Evolutionary conservation across 2,329 filamentous ascomycete genomes (phyloP), one percentile per base, ranked within the genome.

Genomic region (Corynespora cassiicola): DNA sequence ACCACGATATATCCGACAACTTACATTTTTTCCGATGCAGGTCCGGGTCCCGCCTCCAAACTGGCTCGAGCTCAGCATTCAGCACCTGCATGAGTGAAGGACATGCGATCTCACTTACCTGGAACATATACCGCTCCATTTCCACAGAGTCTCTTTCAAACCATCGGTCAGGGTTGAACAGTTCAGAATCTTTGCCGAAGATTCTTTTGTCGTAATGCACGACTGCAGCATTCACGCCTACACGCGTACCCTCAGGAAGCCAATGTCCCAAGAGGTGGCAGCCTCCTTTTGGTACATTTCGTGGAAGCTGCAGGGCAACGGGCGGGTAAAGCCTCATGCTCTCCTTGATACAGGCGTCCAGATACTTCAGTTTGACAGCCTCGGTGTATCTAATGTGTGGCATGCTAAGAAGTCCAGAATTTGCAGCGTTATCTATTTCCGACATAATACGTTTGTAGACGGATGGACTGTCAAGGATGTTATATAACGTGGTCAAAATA

Each of bases 141-240:
- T 50, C 48, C 2, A n/a, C n/a, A n/a, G n/a, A n/a, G n/a, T 49
- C 42, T 18, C 39, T 40, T 3, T 68, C 63, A 2, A 76, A 45
- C 75, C 75, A 78, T 15, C 75, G 54, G 39, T 76, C 73, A 0
- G 75, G 75, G 14, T 55, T 46, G 43, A 70, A 78, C 0, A 58
- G 49, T 8, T 71, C 65, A 0, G 69, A 62, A 33, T 74, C 65
- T 1, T 54, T 19, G 0, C 65, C 64, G 34, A 72, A 78, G 5
- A 76, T 57, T 0, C 51, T 43, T 5, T 52, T 50, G 29, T 75
- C 63, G 12, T 63, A 58, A 16, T 76, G 71, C 1, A 75, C 40
- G 1, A 73, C 70, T 63, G 71, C 74, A 0, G 72, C 55, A 32
- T 74, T 76, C 23, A 74, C 63, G 6, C 72, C 74, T 7, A 75